phyloP scores from a whole-genome alignment of 2,329 filamentous ascomycete genomes.

The Plenodomus lindquistii region DNA sequence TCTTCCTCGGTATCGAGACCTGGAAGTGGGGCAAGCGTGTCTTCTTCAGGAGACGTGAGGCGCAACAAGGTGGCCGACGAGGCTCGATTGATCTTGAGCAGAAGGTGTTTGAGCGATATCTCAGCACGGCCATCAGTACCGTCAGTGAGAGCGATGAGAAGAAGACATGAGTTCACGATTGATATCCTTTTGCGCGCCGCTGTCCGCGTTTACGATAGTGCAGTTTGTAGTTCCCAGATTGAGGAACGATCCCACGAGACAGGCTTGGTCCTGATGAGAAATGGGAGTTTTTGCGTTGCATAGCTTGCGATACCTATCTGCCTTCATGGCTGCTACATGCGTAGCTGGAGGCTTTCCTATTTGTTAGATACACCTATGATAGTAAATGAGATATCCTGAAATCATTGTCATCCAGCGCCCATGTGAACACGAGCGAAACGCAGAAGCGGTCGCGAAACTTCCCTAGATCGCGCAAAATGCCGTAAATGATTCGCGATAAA shows the following conservation, averaged over 20 bases:
- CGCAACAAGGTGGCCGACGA: constrained; percentile 24
- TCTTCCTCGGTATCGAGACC: constrained; percentile 65
- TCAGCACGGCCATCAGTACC: constrained; percentile 37
- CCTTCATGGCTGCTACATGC: constrained; percentile 6
- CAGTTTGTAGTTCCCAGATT: not conserved
- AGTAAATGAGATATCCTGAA: constrained; percentile 12
- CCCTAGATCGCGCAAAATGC: no score
- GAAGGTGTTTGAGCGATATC: constrained; percentile 37
- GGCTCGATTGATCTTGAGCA: constrained; percentile 37
- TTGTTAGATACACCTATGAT: constrained; percentile 5
- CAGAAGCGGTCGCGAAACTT: no score
- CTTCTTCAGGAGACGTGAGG: constrained; percentile 34
- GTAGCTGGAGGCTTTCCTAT: constrained; percentile 15
- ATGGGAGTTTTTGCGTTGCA: constrained; percentile 21
- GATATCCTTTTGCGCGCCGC: not conserved
- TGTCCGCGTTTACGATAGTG: not conserved
- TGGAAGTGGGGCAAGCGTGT: constrained; percentile 70
- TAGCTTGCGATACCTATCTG: constrained; percentile 22
- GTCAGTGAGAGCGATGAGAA: constrained; percentile 34
- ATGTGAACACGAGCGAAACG: no score
- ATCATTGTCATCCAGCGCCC: not conserved
- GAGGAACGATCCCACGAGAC: not conserved
- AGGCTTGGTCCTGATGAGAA: constrained; percentile 6
- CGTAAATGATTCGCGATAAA: not conserved
- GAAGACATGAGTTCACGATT: constrained; percentile 9